Percentiles rank a stretch among this genome's conserved stretches.
phyloP scores from a whole-genome alignment of 306 rosid species.

The Citrullus mucosospermus region DNA sequence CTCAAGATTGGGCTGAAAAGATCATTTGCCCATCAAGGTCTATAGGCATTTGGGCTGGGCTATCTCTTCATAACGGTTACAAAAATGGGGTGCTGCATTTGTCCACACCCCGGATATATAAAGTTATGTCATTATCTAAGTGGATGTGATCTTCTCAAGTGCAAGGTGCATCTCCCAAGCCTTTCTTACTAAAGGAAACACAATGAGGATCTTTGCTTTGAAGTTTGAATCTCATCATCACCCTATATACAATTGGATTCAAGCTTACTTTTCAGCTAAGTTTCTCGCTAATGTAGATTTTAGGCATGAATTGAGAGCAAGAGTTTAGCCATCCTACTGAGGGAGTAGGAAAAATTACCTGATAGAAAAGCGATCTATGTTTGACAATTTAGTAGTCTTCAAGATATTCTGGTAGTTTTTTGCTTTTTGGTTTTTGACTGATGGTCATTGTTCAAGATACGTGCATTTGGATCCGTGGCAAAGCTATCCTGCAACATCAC shows the following conservation, averaged over 20 bases:
- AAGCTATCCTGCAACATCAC: slow-evolving; percentile 8
- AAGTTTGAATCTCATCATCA: neutral
- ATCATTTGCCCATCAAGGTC: no score
- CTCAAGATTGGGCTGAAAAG: neutral
- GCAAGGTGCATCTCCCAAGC: neutral
- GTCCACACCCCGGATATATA: neutral
- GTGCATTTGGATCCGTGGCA: slow-evolving; percentile 11
- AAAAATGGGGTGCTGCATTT: neutral
- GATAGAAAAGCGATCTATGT: neutral
- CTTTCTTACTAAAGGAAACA: neutral
- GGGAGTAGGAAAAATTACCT: slow-evolving; percentile 12
- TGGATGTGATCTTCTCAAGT: neutral
- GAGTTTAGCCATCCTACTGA: neutral
- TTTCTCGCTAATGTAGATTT: neutral
- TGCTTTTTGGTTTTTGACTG: slow-evolving; percentile 29
- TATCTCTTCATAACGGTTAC: neutral
- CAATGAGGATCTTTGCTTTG: neutral
- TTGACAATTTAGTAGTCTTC: slow-evolving; percentile 3
- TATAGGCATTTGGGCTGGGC: neutral
- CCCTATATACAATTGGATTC: neutral
- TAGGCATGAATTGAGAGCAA: neutral
- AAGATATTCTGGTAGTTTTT: slow-evolving; percentile 21
- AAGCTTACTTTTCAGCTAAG: neutral
- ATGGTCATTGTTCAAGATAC: slow-evolving; percentile 14
- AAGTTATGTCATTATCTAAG: neutral